Evolutionary conservation across 495 filamentous ascomycete species (phyloP).

Genomic region (Pyronema domesticum): DNA sequence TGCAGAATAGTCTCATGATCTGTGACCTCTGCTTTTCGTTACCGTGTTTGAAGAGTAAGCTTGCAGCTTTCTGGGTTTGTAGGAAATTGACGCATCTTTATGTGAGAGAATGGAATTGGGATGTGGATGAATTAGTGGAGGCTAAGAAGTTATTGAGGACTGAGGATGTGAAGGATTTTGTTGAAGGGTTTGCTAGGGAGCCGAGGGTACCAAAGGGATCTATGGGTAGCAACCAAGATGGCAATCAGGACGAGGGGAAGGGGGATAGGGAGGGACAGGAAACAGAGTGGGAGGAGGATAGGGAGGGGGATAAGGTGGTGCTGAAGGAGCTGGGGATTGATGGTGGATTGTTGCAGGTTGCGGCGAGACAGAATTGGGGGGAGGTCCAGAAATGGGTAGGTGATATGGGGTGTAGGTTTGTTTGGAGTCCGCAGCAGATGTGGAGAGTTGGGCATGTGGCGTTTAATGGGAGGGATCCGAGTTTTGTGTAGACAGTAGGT

Average conservation of each 20-base stretch:
- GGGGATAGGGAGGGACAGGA: too few relatives aligned
- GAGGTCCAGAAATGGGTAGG: slow-evolving; percentile 18
- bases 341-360: slow-evolving; percentile 16
- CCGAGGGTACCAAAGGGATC: too few relatives aligned
- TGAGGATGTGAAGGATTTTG: slow-evolving; percentile 9
- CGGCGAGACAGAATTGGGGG: slow-evolving; percentile 13
- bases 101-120: slow-evolving; percentile 20
- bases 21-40: slow-evolving; percentile 19
- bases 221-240: slow-evolving; percentile 17
- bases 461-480: slow-evolving; percentile 1
- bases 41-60: background rate
- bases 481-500: background rate
- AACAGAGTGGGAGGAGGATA: too few relatives aligned
- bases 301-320: slow-evolving; percentile 11
- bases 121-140: slow-evolving; percentile 12
- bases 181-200: background rate
- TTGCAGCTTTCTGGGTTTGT: background rate
- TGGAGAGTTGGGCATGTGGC: slow-evolving; percentile 3
- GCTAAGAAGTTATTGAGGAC: slow-evolving; percentile 16
- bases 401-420: slow-evolving; percentile 13
- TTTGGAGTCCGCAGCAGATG: background rate
- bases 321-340: slow-evolving; percentile 20
- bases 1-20: slow-evolving; percentile 10
- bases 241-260: too few relatives aligned
- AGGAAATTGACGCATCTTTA: slow-evolving; percentile 17